Percentiles rank a stretch among this genome's conserved stretches.
Conservation (phyloP, 768 basidiomycete genomes). For the Leccinellum rugosiceps region DNA sequence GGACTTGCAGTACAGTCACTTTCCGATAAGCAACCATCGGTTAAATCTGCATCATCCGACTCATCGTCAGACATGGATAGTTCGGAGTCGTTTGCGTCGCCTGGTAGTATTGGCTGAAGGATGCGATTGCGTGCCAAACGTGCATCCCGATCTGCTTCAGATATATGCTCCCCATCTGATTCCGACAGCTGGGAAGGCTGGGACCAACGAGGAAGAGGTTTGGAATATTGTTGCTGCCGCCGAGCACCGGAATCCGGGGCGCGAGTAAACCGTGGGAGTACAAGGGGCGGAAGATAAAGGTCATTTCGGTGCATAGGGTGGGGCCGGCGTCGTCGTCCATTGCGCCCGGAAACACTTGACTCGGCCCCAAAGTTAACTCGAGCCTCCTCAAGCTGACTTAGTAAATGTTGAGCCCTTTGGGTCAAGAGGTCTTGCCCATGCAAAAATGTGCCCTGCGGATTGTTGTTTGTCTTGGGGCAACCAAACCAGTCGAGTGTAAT, state of each 20-base stretch:
- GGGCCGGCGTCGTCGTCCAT: conserved; percentile 6
- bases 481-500: conserved; percentile 66
- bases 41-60: conserved; percentile 72
- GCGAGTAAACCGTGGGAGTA: conserved; percentile 28
- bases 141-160: conserved; percentile 68
- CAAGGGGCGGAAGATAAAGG: conserved; percentile 46
- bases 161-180: conserved; percentile 60
- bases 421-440: conserved; percentile 68
- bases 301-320: conserved; percentile 41
- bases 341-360: not conserved
- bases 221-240: conserved; percentile 8
- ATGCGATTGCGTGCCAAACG: conserved; percentile 67
- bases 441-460: conserved; percentile 67
- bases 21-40: conserved; percentile 41
- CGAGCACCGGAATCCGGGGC: conserved; percentile 1
- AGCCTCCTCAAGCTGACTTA: conserved; percentile 32
- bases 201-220: conserved; percentile 19
- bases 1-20: conserved; percentile 43
- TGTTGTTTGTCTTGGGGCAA: conserved; percentile 47
- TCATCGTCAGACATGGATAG: conserved; percentile 66
- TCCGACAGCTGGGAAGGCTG: conserved; percentile 44
- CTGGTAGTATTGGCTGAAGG: conserved; percentile 30
- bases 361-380: conserved; percentile 4
- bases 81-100: conserved; percentile 39
- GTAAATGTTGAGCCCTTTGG: conserved; percentile 55